Conservation (phyloP, 2,329 filamentous ascomycete species). For the Fusarium sp. region DNA sequence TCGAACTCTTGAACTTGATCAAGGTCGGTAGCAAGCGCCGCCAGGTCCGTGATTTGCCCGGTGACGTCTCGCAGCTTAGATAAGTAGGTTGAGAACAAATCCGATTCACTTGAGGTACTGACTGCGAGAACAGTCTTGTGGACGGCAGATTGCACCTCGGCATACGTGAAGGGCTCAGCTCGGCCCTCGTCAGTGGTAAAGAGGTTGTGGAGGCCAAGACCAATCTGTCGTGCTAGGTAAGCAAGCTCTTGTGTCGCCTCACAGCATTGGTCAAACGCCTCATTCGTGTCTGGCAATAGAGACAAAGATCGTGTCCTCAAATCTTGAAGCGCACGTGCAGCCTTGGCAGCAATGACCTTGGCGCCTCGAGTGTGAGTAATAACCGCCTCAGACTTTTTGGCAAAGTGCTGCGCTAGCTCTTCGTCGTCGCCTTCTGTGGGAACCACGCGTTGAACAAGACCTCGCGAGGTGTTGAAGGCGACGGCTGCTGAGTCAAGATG, state of each 20-base stretch:
- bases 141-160: conserved; percentile 75
- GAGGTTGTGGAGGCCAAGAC: conserved; percentile 73
- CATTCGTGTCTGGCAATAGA: conserved; percentile 74
- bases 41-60: conserved; percentile 76
- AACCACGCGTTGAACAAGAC: conserved; percentile 76
- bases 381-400: conserved; percentile 77
- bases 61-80: conserved; percentile 75
- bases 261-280: conserved; percentile 79
- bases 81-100: conserved; percentile 77
- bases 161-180: conserved; percentile 73
- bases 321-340: conserved; percentile 81
- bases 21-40: conserved; percentile 76
- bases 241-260: conserved; percentile 74
- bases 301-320: conserved; percentile 81
- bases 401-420: conserved; percentile 75
- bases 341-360: conserved; percentile 86
- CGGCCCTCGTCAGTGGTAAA: conserved; percentile 78
- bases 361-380: conserved; percentile 82
- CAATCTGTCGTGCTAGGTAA: conserved; percentile 74
- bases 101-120: conserved; percentile 71
- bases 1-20: conserved; percentile 85
- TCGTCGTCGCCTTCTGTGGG: conserved; percentile 66
- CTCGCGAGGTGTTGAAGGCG: conserved; percentile 72
- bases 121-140: conserved; percentile 63
- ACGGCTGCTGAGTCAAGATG: conserved; percentile 83